Evolutionary conservation across 2,329 filamentous ascomycete genomes (phyloP).

Genomic region (Neofusicoccum laricinum): DNA sequence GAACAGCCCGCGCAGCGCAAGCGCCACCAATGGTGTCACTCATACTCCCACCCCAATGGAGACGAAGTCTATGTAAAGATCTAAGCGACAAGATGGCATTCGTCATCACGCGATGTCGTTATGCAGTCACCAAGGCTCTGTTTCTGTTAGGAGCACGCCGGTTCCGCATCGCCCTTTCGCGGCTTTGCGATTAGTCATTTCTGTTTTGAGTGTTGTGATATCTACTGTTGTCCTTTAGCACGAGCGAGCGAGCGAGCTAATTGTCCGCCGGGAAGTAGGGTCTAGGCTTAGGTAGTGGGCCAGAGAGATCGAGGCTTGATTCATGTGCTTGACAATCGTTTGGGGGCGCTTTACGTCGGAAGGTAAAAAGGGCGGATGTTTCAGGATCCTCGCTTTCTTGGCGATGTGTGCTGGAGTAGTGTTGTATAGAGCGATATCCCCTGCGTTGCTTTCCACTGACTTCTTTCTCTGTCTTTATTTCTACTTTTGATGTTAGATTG

Average conservation of each 20-base stretch:
- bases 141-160: not conserved
- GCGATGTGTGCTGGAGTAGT: constrained; percentile 3
- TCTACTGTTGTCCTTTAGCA: not conserved
- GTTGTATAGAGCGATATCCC: constrained; percentile 16
- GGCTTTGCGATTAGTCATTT: not conserved
- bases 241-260: not conserved
- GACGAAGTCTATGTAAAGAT: constrained; percentile 12
- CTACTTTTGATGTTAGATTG: not conserved
- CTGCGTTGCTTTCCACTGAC: not conserved
- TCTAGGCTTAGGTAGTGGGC: not conserved
- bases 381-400: not conserved
- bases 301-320: not conserved
- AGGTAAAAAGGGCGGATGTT: constrained; percentile 12
- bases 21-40: constrained; percentile 30
- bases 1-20: constrained; percentile 39
- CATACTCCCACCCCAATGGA: constrained; percentile 36
- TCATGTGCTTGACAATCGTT: constrained; percentile 1
- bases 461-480: not conserved
- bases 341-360: not conserved
- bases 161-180: not conserved
- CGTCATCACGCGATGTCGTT: not conserved
- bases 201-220: not conserved
- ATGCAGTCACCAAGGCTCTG: not conserved
- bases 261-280: not conserved
- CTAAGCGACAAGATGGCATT: not conserved